Evolutionary conservation across 2,329 filamentous ascomycete species (phyloP).

Genomic region (Colletotrichum kahawae): DNA sequence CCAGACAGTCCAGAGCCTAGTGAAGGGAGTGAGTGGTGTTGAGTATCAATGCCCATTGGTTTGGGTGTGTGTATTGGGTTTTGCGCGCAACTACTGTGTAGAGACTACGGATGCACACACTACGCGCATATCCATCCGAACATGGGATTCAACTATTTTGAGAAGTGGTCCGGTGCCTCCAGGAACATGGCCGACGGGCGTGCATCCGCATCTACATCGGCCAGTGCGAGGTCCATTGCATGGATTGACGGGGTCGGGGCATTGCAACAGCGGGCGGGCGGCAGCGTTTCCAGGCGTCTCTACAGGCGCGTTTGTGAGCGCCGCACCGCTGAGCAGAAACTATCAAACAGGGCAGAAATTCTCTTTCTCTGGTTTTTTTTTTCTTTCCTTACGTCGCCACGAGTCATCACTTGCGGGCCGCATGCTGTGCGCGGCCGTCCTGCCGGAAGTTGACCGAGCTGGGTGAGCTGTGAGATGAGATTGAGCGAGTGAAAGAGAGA

Average conservation of each 20-base stretch:
- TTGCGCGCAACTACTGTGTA: background rate
- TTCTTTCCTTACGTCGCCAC: background rate
- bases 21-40: background rate
- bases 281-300: background rate
- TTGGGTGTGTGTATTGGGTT: background rate
- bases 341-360: background rate
- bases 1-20: background rate
- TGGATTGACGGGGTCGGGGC: background rate
- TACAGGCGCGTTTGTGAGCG: background rate
- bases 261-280: background rate
- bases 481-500: background rate
- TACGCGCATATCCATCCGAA: background rate
- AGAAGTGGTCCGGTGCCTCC: background rate
- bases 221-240: background rate
- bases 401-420: constrained; percentile 6
- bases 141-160: constrained; percentile 4
- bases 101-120: background rate
- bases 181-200: constrained; percentile 10
- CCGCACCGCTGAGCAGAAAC: background rate
- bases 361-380: background rate
- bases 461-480: background rate
- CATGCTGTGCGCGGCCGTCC: background rate
- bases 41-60: background rate
- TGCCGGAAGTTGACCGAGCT: constrained; percentile 22
- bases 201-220: background rate